Evolutionary conservation across 73 alveolate genomes (phyloP).

Genomic region (Tetrahymena borealis): DNA sequence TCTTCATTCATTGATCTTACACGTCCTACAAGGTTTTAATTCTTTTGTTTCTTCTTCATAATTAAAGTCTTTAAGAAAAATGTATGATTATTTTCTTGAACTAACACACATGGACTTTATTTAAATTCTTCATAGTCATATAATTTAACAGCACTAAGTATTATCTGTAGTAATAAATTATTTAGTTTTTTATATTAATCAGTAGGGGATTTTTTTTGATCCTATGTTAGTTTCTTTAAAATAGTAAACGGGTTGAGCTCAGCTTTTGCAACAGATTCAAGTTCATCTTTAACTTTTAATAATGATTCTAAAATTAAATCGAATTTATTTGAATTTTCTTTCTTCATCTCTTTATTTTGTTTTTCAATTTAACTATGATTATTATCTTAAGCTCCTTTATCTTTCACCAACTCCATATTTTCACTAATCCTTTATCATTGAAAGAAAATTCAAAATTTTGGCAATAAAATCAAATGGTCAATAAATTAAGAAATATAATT

Average conservation of each 20-base stretch:
- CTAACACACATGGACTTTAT: neutral
- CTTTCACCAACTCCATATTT: no score
- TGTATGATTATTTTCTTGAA: neutral
- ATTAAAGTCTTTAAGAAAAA: neutral
- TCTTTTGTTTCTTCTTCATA: neutral
- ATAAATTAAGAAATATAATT: no score
- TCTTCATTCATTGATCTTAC: neutral
- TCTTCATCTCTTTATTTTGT: neutral
- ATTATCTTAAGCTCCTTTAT: no score
- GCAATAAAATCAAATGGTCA: no score
- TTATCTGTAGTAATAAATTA: neutral
- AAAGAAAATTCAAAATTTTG: no score
- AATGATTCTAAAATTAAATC: neutral
- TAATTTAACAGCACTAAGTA: neutral
- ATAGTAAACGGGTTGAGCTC: neutral
- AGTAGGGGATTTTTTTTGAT: neutral
- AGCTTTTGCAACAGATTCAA: neutral
- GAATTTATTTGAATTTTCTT: neutral
- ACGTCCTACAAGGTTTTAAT: neutral
- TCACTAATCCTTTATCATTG: no score
- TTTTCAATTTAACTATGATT: neutral
- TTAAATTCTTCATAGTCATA: neutral
- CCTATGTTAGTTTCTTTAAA: neutral
- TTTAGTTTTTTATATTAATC: neutral
- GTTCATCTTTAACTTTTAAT: neutral